phyloP scores from a whole-genome alignment of 1,139 yeast species.

The Sugiyamaella xylanicola region DNA sequence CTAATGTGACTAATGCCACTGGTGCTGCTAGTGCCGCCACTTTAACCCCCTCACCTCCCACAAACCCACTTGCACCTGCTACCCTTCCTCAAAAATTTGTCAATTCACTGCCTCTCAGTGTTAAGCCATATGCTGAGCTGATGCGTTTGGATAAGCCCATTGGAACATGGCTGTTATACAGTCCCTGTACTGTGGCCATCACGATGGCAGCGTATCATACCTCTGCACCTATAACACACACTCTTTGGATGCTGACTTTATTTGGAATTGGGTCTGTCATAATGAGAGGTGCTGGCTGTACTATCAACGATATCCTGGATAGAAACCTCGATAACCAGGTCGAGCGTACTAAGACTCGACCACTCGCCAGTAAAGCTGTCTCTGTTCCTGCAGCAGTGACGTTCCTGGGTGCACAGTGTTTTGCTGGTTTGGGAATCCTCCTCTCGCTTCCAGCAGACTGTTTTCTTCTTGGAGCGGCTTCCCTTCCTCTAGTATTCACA shows the following conservation, averaged over 20 bases:
- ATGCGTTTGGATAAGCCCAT: slow-evolving; percentile 93
- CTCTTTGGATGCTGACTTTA: slow-evolving; percentile 57
- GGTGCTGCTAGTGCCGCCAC: slow-evolving; percentile 25
- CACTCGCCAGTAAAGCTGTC: slow-evolving; percentile 86
- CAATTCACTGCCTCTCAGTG: slow-evolving; percentile 62
- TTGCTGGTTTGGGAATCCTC: slow-evolving; percentile 74
- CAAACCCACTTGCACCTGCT: slow-evolving; percentile 18
- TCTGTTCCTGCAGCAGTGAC: slow-evolving; percentile 68
- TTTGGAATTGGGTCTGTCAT: slow-evolving; percentile 83
- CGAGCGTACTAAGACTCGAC: slow-evolving; percentile 83
- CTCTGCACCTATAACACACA: slow-evolving; percentile 65
- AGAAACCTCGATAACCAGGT: slow-evolving; percentile 81
- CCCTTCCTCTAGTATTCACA: slow-evolving; percentile 76
- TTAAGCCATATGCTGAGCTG: slow-evolving; percentile 89
- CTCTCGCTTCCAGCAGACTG: slow-evolving; percentile 77
- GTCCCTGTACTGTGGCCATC: slow-evolving; percentile 82
- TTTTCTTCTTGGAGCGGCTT: slow-evolving; percentile 77
- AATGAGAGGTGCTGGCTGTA: slow-evolving; percentile 99
- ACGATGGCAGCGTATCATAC: slow-evolving; percentile 82
- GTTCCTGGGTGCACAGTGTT: slow-evolving; percentile 74
- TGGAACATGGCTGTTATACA: slow-evolving; percentile 78
- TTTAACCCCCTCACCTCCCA: not conserved
- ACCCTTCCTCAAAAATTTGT: slow-evolving; percentile 45
- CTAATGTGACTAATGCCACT: not conserved
- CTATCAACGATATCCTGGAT: slow-evolving; percentile 88